Evolutionary conservation across 2,329 filamentous ascomycete genomes (phyloP).

Genomic region (Chaetoscypha palmicola): DNA sequence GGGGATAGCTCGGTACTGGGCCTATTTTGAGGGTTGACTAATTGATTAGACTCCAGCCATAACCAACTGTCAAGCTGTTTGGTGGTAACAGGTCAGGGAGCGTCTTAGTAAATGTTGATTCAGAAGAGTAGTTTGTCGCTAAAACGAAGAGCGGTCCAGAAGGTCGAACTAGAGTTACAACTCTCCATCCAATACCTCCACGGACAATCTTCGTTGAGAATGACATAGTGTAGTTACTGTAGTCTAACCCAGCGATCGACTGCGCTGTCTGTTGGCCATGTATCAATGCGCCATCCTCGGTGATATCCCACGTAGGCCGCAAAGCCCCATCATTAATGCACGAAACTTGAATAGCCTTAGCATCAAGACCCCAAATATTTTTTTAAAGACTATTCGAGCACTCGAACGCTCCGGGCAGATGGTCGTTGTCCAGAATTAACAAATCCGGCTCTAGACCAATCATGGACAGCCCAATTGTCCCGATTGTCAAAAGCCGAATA

Average conservation of each 20-base stretch:
- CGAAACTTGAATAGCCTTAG: conserved; percentile 28
- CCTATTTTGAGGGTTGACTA: conserved; percentile 31
- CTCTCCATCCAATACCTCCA: conserved; percentile 35
- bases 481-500: conserved; percentile 32
- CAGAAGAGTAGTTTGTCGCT: conserved; percentile 19
- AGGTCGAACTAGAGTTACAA: conserved; percentile 19
- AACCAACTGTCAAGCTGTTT: conserved; percentile 32
- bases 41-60: conserved; percentile 33
- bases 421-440: too few species aligned
- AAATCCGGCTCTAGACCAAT: conserved; percentile 30
- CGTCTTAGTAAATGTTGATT: conserved; percentile 30
- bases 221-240: conserved; percentile 33
- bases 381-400: conserved; percentile 30
- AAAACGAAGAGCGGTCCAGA: conserved; percentile 2
- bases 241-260: conserved; percentile 20
- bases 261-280: conserved; percentile 30
- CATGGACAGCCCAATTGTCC: conserved; percentile 27
- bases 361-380: conserved; percentile 35
- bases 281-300: conserved; percentile 31
- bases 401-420: conserved; percentile 28
- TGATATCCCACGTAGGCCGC: conserved; percentile 32
- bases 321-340: conserved; percentile 35
- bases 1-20: conserved; percentile 20
- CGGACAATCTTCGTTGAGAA: conserved; percentile 34
- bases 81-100: conserved; percentile 32